phyloP scores from a whole-genome alignment of 106 monocot genomes.

The Allium sativum region DNA sequence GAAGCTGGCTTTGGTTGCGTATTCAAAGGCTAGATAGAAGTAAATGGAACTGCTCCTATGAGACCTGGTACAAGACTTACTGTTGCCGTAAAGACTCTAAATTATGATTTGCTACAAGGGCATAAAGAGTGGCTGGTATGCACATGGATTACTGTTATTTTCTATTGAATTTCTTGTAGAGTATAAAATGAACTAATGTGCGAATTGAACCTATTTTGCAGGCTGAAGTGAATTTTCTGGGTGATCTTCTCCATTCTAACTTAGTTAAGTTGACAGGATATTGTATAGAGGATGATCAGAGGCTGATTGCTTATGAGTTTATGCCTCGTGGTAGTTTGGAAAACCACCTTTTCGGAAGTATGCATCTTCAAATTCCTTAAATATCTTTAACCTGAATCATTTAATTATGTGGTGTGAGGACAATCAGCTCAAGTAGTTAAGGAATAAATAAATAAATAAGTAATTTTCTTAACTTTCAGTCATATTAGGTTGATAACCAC shows the following conservation, averaged over 20 bases:
- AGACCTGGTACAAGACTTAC: constrained; percentile 70
- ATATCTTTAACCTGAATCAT: background rate
- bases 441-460: no score
- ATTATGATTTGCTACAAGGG: constrained; percentile 70
- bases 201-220: constrained; percentile 12
- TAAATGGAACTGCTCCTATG: constrained; percentile 65
- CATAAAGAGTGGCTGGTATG: constrained; percentile 77
- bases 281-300: constrained; percentile 75
- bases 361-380: constrained; percentile 8
- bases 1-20: constrained; percentile 81
- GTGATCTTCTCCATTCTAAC: constrained; percentile 64
- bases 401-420: no score
- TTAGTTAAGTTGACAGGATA: constrained; percentile 66
- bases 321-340: constrained; percentile 77
- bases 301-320: constrained; percentile 62
- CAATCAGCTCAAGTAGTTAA: no score
- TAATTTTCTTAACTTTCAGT: no score
- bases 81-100: constrained; percentile 66
- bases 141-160: background rate
- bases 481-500: no score
- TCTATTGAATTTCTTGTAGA: no score
- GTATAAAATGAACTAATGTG: background rate
- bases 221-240: constrained; percentile 83
- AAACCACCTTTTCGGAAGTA: constrained; percentile 77
- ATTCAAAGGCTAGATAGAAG: constrained; percentile 78